phyloP scores from a whole-genome alignment of 306 rosid genomes.

The Comarum palustre region DNA sequence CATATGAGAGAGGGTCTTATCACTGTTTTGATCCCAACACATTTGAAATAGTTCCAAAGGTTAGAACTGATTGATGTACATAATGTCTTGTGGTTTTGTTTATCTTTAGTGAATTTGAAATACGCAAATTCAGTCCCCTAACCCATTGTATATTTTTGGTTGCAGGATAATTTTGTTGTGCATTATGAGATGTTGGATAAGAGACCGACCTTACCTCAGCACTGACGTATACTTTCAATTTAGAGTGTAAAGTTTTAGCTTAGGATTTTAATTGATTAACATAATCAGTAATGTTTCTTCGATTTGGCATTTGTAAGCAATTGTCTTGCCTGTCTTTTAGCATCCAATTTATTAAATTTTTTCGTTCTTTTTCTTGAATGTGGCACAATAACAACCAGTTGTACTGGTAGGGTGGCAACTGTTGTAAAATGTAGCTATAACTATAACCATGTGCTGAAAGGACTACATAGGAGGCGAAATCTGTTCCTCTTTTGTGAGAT shows the following conservation, averaged over 20 bases:
- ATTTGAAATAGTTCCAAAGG: conserved; percentile 82
- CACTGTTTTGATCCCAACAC: conserved; percentile 81
- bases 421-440: neutral
- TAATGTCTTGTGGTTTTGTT: neutral
- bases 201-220: conserved; percentile 71
- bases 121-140: neutral
- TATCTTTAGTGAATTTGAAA: neutral
- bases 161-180: conserved; percentile 84
- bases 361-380: neutral
- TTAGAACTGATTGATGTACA: conserved; percentile 32
- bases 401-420: neutral
- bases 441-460: neutral
- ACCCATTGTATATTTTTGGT: conserved; percentile 7
- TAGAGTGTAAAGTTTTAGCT: conserved; percentile 48
- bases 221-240: conserved; percentile 33
- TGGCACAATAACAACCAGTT: neutral
- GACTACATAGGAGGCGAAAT: neutral
- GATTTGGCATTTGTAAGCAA: conserved; percentile 22
- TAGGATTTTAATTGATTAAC: conserved; percentile 28
- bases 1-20: conserved; percentile 83
- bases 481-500: neutral
- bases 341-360: neutral
- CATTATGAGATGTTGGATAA: conserved; percentile 78
- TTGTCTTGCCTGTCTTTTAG: conserved; percentile 24
- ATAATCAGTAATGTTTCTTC: conserved; percentile 26